phyloP scores from a whole-genome alignment of 2,329 filamentous ascomycete species.

The Aspergillus quadrilineatus region DNA sequence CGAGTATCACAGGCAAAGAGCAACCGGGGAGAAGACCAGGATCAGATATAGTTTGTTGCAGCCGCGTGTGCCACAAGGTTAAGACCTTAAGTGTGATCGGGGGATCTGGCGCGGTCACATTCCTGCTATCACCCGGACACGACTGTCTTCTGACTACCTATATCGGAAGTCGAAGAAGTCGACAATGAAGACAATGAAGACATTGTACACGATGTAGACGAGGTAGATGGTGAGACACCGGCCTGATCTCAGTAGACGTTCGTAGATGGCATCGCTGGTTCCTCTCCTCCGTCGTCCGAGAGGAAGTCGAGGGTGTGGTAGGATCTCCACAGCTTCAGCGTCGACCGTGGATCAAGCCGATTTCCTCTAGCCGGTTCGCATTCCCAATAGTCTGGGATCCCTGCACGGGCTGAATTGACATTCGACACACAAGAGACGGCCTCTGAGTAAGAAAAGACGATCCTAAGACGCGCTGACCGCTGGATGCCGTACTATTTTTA shows the following conservation, averaged over 20 bases:
- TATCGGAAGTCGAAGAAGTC: not conserved
- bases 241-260: not conserved
- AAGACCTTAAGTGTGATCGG: slow-evolving; percentile 1
- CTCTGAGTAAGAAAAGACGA: not conserved
- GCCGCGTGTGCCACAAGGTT: slow-evolving; percentile 7
- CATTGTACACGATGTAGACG: too few species aligned
- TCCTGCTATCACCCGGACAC: not conserved
- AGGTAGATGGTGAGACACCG: too few species aligned
- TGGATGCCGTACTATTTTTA: not conserved
- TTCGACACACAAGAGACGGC: not conserved
- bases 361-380: not conserved
- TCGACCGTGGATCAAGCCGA: slow-evolving; percentile 1
- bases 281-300: not conserved
- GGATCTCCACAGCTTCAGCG: slow-evolving; percentile 1
- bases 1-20: not conserved
- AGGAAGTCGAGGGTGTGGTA: not conserved
- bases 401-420: not conserved
- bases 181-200: too few species aligned
- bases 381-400: not conserved
- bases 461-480: not conserved
- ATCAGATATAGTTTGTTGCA: slow-evolving; percentile 1
- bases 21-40: not conserved
- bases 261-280: not conserved
- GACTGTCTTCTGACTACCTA: not conserved
- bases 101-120: slow-evolving; percentile 6